Conservation (phyloP, 768 basidiomycete genomes). For the Kwoniella sp. region DNA sequence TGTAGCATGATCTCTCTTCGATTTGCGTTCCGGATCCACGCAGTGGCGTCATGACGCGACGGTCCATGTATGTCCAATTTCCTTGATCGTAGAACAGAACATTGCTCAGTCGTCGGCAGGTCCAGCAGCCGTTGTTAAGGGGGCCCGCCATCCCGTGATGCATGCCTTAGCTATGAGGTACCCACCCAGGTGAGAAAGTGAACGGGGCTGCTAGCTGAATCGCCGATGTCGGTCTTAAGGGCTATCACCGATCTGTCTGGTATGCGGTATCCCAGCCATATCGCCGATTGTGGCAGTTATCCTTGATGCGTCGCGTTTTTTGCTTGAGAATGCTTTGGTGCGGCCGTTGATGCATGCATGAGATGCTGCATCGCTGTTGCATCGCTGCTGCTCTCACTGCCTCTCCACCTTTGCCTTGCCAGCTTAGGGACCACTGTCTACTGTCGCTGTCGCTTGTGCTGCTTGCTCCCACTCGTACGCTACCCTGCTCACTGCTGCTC, state of each 20-base stretch:
- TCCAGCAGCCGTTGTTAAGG: no score
- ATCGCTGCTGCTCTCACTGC: not conserved
- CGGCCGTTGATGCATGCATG: no score
- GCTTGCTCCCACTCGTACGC: not conserved
- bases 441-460: not conserved
- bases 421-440: no score
- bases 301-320: not conserved
- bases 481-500: not conserved
- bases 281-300: slow-evolving; percentile 16
- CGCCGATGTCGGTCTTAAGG: slow-evolving; percentile 11
- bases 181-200: not conserved
- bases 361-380: not conserved
- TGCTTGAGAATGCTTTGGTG: not conserved
- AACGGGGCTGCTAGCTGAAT: not conserved
- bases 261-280: not conserved
- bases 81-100: no score
- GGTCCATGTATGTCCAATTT: no score
- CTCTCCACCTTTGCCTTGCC: not conserved
- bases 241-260: slow-evolving; percentile 1
- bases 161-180: not conserved
- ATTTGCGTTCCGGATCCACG: no score
- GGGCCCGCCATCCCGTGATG: no score
- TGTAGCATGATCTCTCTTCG: no score
- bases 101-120: no score
- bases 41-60: no score